Base-by-base conservation (phyloP, 257 asterid genomes). In the Nemophila menziesii region DNA sequence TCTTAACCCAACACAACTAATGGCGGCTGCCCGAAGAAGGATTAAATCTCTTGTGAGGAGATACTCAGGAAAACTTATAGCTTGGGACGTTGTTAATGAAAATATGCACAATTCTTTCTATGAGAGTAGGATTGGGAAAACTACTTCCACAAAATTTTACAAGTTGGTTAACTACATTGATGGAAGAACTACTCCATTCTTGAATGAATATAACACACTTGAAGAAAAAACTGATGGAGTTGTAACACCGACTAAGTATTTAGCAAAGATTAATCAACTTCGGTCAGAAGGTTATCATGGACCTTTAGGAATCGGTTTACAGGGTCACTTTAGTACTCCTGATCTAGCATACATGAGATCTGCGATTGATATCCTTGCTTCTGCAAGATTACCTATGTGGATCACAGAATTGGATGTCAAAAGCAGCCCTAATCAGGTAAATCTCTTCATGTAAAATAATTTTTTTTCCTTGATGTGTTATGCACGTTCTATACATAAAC, bases 131-230 rank as follows among this genome's bases (percentile, higher is more conserved):
- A 62, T 82, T 5, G 77, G 76, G 2, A 1, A 11, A 7, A 36
- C 4, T 2, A 64, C 56, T 0, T 68, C 87, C 5, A 8, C 62
- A 9, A 8, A 0, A 0, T 65, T 58, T 38, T 75, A 66, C 58
- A 3, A 36, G 44, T 14, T 2, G 22, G 84, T 77, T 5, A 50
- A 60, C 56, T 2, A 0, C 22, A 33, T 69, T 8, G 93, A 81
- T 57, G 7, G 10, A 0, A 11, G 13, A 4, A 58, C 72, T 21
- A 68, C 52, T 8, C 78, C 78, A 22, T 83, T 74, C 39, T 20
- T 79, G 52, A 83, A 83, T 61, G 93, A 80, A 16, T 83, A 40
- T 49, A 77, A 72, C 13, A 80, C 79, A 26, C 65, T 83, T 11
- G 90, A 83, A 37, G 55, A 74, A 0, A 61, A 71, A 6, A 20